Base-by-base conservation (phyloP, 1,139 yeast species). In the Blastobotrys illinoisensis region DNA sequence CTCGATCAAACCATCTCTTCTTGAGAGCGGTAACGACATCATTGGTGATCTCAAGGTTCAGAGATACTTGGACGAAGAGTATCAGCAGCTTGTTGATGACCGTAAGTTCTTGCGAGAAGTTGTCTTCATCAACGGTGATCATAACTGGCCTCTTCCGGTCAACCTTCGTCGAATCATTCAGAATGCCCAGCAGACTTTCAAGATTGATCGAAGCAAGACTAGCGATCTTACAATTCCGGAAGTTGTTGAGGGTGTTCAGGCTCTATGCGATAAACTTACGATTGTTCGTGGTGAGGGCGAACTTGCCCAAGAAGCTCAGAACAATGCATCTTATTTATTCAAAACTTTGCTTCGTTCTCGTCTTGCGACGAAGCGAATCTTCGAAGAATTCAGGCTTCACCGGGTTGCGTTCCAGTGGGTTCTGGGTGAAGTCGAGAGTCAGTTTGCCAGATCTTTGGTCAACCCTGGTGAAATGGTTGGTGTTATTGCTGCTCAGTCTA, bases 381-480 rank as follows among this genome's bases (percentile, higher is more conserved):
- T 93, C 58, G 96, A 90, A 69, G 99, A 93, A 71, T 93, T 83
- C 74, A 84, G 88, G 64, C 77, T 95, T 65, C 89, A 85, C 66
- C 83, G 83, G 64, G 83, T 83, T 56, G 95, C 99, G 0, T 93
- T 93, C 68, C 93, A 90, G 63, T 95, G 99, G 99, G 96, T 89
- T 47, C 65, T 90, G 59, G 97, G 97, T 67, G 96, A 93, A 69
- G 81, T 95, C 64, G 97, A 90, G 68, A 81, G 93, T 23, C 97
- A 91, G 71, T 95, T 91, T 75, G 91, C 88, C 63, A 88, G 87
- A 72, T 86, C 98, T 3, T 78, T 90, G 67, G 99, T 91, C 51
- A 95, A 95, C 63, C 97, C 99, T 9, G 99, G 99, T 79, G 99
- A 93, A 72, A 93, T 93, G 99, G 99, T 95, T 57, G 99, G 99